Base-by-base conservation (phyloP, 2,329 filamentous ascomycete species). In the Aspergillus flavus region DNA sequence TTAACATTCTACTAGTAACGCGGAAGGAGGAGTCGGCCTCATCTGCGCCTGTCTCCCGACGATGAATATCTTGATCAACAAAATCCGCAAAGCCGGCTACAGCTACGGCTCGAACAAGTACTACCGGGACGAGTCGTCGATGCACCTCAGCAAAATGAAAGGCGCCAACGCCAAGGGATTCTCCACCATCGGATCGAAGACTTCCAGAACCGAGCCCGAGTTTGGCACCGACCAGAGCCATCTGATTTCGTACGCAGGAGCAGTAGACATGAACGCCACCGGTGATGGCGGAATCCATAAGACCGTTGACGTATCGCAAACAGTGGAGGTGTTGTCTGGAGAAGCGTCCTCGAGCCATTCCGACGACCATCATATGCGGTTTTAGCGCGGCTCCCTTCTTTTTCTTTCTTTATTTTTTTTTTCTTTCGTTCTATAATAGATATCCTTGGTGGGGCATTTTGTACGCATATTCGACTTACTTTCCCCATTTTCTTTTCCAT, bases 11-110 rank as follows among this genome's bases (percentile, higher is more conserved):
- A n/a, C 11, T 57, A 78, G 75, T 14, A 78, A 78, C 58, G 76
- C 76, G 46, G 76, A 78, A 66, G 75, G 72, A 36, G 76, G 74
- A 54, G 64, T 78, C 48, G 76, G 75, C 6, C 61, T 78, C 30
- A 78, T 78, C 61, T 78, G 76, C 61, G 75, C 76, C 26, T 78
- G 76, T 67, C 72, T 78, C 6, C 76, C 76, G 1, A 69, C 72
- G 1, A 57, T 78, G 12, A 78, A 75, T 61, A 69, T 75, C 62
- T 59, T 76, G 21, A 57, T 75, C 45, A 61, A 61, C 52, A 68
- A 73, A 50, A 64, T 73, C 43, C 66, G 65, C 59, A 71, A 66
- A 58, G 32, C 34, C 4, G 52, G 52, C 32, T 64, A 70, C 28
- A 64, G 61, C 61, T 72, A 73, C 68, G 67, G 68, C n/a, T 72